Evolutionary conservation across 1,139 yeast genomes (phyloP), one percentile per base, ranked within the genome.

Genomic region (Saccharomyces pastorianus): DNA sequence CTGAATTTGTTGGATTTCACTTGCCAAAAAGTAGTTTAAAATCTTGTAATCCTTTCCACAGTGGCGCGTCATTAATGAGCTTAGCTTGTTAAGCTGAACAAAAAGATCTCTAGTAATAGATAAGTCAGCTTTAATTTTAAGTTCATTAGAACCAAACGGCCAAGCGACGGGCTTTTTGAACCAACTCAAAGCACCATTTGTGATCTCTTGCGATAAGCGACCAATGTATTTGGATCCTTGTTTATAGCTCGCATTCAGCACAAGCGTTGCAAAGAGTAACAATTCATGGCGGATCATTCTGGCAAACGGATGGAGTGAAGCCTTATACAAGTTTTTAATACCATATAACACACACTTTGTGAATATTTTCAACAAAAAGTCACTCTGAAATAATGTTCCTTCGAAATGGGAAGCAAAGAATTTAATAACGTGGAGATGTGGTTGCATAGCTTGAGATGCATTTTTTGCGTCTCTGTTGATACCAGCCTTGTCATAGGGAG

Each of bases 61-160:
- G 41, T 59, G 50, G 14, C 54, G 53, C n/a, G 49, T 53, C 51
- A 68, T 49, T 0, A 60, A 14, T 1, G 53, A 27, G 4, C 59
- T 50, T n/a, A 60, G 50, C 52, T 59, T 50, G 6, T 60, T 62
- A 17, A 76, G 54, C 9, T 59, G 60, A 6, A 62, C 58, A 5
- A 83, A 81, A 17, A 84, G 77, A 31, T 79, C 81, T 48, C 75
- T 73, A 61, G 91, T 73, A 51, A 85, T 71, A 6, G 78, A 75
- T 61, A 79, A 77, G 63, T 90, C 96, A 2, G 90, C 82, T 60
- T 82, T 82, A 49, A 85, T 82, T 65, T 84, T 83, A 59, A 88
- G 72, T 48, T 80, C 76, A 67, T 91, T 89, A 9, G 91, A 85
- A 1, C 98, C 98, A 72, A 78, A 90, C 7, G 99, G 96, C 75